Evolutionary conservation across 1,139 yeast genomes (phyloP), one percentile per base, ranked within the genome.

Genomic region (Hyphopichia fennica): DNA sequence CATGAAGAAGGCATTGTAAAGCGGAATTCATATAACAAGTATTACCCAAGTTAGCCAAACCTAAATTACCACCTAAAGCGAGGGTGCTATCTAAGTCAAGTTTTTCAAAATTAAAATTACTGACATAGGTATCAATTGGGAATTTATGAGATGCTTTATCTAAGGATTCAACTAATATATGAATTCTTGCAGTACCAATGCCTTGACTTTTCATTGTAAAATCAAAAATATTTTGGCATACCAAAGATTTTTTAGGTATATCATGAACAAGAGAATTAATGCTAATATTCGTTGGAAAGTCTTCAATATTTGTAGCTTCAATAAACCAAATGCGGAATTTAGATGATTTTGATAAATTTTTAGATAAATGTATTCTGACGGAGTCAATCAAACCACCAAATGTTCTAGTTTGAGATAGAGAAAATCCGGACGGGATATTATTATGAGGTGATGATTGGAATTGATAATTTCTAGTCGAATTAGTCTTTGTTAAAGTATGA

Each of bases 11-110:
- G 57, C 98, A 93, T 60, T 93, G 99, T 42, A 93, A 68, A 0
- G 98, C 97, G 14, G 96, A 88, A 63, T 93, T 93, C 98, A 93
- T 93, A 60, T 90, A 93, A 60, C 99, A 93, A 0, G 96, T 87
- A 58, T 93, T 93, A 6, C 99, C 99, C 49, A 93, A 68, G 57
- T 93, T 93, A 36, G 76, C 73, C 40, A 93, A 67, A 0, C 99
- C 99, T 37, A 67, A 51, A 40, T 65, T 52, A 1, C 77, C 79
- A 16, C 74, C 70, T 16, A 51, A 46, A 14, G 41, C 41, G 45
- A 50, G 14, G 42, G 48, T 35, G 14, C 38, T 27, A 35, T 50
- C 51, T 10, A 51, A 27, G 31, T 57, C 57, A 41, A 52, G 57
- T 33, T 51, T 50, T 15, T 57, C 48, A 8, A 48, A 25, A 41